Evolutionary conservation across 1,284 basidiomycete species (phyloP).

Genomic region (Pascua sp.): DNA sequence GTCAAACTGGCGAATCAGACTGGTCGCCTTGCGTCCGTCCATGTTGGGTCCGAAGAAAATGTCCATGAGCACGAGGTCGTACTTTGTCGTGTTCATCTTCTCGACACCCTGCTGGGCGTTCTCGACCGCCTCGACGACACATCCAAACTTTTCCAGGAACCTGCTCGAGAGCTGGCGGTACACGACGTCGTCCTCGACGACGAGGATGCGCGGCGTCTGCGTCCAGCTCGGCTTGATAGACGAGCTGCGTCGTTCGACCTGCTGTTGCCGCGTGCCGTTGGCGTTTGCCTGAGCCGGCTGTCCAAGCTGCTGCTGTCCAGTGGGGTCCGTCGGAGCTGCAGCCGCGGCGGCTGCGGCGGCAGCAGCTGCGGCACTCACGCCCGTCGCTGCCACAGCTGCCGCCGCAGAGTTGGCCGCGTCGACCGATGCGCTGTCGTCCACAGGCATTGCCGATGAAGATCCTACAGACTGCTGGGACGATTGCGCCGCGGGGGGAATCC

Average conservation of each 20-base stretch:
- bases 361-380: constrained; percentile 3
- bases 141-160: constrained; percentile 93
- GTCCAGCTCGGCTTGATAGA: constrained; percentile 80
- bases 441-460: too few relatives aligned
- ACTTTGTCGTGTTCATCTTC: constrained; percentile 91
- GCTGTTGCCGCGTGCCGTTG: constrained; percentile 6
- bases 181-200: constrained; percentile 94
- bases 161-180: constrained; percentile 83
- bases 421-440: too few relatives aligned
- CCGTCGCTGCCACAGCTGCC: constrained; percentile 2
- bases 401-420: neutral
- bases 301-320: neutral
- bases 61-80: constrained; percentile 92
- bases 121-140: constrained; percentile 88
- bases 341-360: neutral
- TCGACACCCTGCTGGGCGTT: constrained; percentile 89
- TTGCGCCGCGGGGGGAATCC: too few relatives aligned
- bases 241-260: constrained; percentile 50
- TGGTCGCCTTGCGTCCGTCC: constrained; percentile 63
- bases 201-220: constrained; percentile 75
- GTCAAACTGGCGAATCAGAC: constrained; percentile 89
- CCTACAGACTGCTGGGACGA: too few relatives aligned
- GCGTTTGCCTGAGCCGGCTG: neutral
- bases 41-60: constrained; percentile 48
- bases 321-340: neutral